Conservation (phyloP, 2,329 filamentous ascomycete genomes). For the Trichoderma sp. region DNA sequence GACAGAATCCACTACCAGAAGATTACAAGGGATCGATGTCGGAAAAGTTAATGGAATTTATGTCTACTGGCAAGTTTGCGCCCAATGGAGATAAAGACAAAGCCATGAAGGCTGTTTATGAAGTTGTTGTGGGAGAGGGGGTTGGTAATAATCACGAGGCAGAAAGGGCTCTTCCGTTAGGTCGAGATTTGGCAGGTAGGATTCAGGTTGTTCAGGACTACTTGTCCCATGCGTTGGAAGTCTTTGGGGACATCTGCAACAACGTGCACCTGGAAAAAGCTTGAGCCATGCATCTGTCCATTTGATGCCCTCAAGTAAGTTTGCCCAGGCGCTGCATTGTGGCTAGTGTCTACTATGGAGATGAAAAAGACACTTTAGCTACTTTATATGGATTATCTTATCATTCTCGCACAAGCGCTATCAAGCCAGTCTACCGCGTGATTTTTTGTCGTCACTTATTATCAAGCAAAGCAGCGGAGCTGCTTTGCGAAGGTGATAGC, state of each 20-base stretch:
- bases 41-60: background rate
- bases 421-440: no score
- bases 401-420: no score
- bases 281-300: background rate
- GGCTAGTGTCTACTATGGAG: background rate
- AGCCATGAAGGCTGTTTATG: constrained; percentile 7
- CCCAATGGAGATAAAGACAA: constrained; percentile 13
- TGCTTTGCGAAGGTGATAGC: no score
- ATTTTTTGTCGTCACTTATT: no score
- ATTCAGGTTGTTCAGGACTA: background rate
- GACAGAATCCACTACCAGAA: background rate
- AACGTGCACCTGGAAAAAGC: background rate
- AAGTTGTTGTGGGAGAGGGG: constrained; percentile 2
- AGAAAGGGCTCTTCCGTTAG: background rate
- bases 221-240: background rate
- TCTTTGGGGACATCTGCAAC: background rate
- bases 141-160: background rate
- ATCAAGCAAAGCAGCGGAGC: no score
- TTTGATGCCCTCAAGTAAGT: background rate
- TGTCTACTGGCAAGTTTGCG: background rate
- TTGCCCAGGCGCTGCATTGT: background rate
- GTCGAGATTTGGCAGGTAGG: background rate
- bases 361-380: background rate
- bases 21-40: constrained; percentile 7
- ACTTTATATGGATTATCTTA: background rate